Percentiles rank a stretch among this genome's conserved stretches.
phyloP scores from a whole-genome alignment of 129 eudicot genomes.

The Helianthus tuberosus region DNA sequence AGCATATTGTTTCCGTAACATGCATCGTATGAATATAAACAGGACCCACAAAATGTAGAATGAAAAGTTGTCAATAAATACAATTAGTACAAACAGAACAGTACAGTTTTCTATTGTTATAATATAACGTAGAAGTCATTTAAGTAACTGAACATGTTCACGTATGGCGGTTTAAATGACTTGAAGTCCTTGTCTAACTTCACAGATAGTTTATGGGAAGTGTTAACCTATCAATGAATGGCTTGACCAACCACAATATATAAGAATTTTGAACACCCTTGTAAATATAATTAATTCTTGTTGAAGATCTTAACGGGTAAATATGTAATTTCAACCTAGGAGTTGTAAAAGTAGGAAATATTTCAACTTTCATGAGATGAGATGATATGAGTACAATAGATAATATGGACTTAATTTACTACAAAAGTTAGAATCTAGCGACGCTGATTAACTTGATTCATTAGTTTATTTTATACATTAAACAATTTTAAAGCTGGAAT shows the following conservation, averaged over 20 bases:
- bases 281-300: background rate
- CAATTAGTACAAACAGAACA: background rate
- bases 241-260: background rate
- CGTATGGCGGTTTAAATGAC: background rate
- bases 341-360: background rate
- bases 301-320: background rate
- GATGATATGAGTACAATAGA: background rate
- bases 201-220: background rate
- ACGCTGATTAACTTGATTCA: slow-evolving; percentile 4
- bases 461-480: background rate
- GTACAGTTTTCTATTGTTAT: background rate
- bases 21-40: background rate
- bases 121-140: background rate
- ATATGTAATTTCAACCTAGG: background rate
- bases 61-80: background rate
- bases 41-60: background rate
- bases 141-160: background rate
- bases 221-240: background rate
- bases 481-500: slow-evolving; percentile 2
- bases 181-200: background rate
- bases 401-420: background rate
- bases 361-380: slow-evolving; percentile 2
- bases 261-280: background rate
- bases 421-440: slow-evolving; percentile 3
- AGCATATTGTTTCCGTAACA: slow-evolving; percentile 4